Base-by-base conservation (phyloP, 192 early-diverging fungal species). In the Coemansia sp. region DNA sequence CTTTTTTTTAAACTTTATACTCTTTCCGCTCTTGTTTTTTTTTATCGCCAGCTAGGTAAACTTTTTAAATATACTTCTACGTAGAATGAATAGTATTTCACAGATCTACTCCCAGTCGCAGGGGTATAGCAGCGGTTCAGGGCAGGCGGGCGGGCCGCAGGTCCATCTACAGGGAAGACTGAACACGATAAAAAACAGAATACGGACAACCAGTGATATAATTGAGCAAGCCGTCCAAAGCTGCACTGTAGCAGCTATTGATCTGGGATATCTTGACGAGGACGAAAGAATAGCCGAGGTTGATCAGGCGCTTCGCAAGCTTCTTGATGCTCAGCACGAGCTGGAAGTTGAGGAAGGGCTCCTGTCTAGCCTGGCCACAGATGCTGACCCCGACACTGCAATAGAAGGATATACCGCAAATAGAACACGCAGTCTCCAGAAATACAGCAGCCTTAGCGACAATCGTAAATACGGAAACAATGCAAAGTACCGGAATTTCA, bases 181-280 rank as follows among this genome's bases (percentile, higher is more conserved):
- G 26, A 58, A 62, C 3, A 34, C 39, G 16, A 43, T 72, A 29
- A 60, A 51, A 28, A 57, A 28, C 33, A 67, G n/a, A 43, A 63
- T 59, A 37, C 55, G 67, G 31, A 37, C 35, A 21, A 59, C 31
- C 35, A 45, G 28, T 37, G 66, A 73, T n/a, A 64, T 72, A 8
- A 62, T 66, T n/a, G 62, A 68, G 9, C 61, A 69, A 30, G 63
- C 70, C 3, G 34, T 66, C 12, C 63, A 58, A 0, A 63, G 49
- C 16, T 78, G 75, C 56, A 70, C 66, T 0, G 40, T 78, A 4
- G 67, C 63, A 7, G 75, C 56, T 0, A 35, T 69, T 0, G 75
- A 78, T 57, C 63, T 78, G 18, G 70, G 68, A 20, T 66, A 69
- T 26, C 7, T 66, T 9, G 63, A 49, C 26, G 70, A 78, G 21